These are phyloP conservation scores for Neurospora sp. DNA, from an alignment of 495 filamentous ascomycete species.

Conservation along the genomic window DNA sequence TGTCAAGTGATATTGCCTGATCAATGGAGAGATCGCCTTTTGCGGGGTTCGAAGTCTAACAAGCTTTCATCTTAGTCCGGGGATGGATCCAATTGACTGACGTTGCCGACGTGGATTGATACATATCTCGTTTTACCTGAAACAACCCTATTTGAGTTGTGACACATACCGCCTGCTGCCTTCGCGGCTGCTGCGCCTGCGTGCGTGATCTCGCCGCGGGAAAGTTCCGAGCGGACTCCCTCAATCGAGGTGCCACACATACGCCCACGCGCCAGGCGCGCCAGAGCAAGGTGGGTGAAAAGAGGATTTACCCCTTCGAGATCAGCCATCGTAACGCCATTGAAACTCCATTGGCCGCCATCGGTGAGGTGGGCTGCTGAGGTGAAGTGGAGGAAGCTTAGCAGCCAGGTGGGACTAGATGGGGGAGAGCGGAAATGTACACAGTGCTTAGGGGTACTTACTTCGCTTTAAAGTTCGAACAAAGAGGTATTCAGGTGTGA, in stretches of 20 bases:
- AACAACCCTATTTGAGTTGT: background rate
- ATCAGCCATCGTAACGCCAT: background rate
- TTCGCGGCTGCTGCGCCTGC: background rate
- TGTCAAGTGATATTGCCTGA: background rate
- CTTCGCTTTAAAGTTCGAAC: background rate
- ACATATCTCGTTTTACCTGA: too few species aligned
- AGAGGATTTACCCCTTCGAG: background rate
- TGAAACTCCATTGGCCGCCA: background rate
- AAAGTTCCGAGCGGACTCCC: background rate
- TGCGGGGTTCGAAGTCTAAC: too few species aligned
- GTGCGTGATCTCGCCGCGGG: background rate
- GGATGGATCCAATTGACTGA: background rate
- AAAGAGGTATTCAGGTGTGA: background rate
- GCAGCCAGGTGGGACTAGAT: background rate
- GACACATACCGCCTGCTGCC: background rate
- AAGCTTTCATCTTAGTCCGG: too few species aligned
- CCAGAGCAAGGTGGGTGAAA: background rate
- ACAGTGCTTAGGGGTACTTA: background rate
- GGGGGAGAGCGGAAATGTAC: background rate
- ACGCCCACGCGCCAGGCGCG: background rate
- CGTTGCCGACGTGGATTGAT: background rate
- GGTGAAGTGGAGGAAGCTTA: background rate
- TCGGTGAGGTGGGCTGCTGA: background rate
- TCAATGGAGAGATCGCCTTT: background rate
- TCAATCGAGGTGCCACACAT: background rate